Percentiles rank a stretch among this genome's conserved stretches.
phyloP scores from a whole-genome alignment of 2,329 filamentous ascomycete genomes.

The Fusarium pseudocircinatum region DNA sequence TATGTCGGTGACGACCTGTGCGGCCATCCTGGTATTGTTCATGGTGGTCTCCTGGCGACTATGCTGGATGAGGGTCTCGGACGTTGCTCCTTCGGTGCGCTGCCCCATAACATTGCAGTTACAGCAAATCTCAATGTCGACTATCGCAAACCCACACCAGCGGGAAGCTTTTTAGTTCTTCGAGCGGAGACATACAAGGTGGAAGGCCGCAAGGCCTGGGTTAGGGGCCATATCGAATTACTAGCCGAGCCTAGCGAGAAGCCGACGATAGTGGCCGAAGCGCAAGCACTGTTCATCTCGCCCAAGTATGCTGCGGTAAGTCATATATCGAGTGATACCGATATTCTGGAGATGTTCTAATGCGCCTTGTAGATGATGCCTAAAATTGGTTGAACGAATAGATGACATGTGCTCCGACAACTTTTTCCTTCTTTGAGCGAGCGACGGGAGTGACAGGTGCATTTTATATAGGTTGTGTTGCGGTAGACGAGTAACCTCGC shows the following conservation, averaged over 20 bases:
- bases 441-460: constrained; percentile 20
- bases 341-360: not conserved
- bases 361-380: constrained; percentile 46
- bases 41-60: constrained; percentile 91
- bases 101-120: constrained; percentile 86
- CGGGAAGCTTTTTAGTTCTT: constrained; percentile 80
- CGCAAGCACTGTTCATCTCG: constrained; percentile 87
- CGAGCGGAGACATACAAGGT: constrained; percentile 83
- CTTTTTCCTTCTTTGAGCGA: constrained; percentile 11
- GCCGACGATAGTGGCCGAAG: constrained; percentile 78
- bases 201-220: constrained; percentile 94
- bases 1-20: constrained; percentile 84
- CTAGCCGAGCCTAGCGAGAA: constrained; percentile 69
- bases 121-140: constrained; percentile 87
- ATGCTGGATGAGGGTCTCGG: constrained; percentile 91
- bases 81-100: constrained; percentile 84
- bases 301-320: constrained; percentile 82
- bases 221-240: constrained; percentile 86
- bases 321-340: constrained; percentile 31
- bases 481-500: constrained; percentile 1
- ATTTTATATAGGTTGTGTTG: constrained; percentile 8
- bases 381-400: constrained; percentile 36
- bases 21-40: constrained; percentile 89
- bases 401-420: constrained; percentile 13
- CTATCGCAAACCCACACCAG: constrained; percentile 83